Base-by-base conservation (phyloP, 1,284 basidiomycete species). In the Trametes versicolor region DNA sequence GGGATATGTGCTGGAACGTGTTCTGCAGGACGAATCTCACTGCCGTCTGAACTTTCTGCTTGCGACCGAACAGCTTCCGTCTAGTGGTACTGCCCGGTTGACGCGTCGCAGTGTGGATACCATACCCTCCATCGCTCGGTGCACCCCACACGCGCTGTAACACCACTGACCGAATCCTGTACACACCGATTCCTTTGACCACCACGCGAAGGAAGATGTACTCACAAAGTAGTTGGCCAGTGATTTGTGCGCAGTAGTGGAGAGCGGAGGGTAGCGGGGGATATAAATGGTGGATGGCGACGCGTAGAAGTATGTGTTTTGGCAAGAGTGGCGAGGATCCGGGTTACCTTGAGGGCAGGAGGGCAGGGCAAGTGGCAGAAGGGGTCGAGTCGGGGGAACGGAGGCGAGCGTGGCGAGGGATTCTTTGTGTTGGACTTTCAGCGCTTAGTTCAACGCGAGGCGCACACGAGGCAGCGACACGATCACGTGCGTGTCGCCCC, bases 401-500 rank as follows among this genome's bases (percentile, higher is more conserved):
- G 41, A 51, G 48, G 47, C n/a, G n/a, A n/a, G n/a, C n/a, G n/a
- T n/a, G n/a, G n/a, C n/a, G 43, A 47, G 23, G 36, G 61, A 45
- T 58, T 58, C 49, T 52, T 58, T 62, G 56, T 62, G 56, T 61
- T 60, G 50, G 58, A 60, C 50, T 60, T 60, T 34, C 12, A 37
- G 48, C 25, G 23, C 41, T 43, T 43, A 39, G 66, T 65, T 68
- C 43, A 58, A 65, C 66, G 63, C 68, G 63, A 58, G 62, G n/a
- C n/a, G 53, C 49, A 60, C 68, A 70, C 68, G 68, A 67, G 68
- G 68, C 66, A 39, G 39, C 45, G 48, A 62, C 68, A 37, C 68
- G 68, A 50, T 63, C 68, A 70, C 62, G 66, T 70, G 68, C 43
- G n/a, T 32, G n/a, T 50, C 67, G 52, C 62, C 56, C 48, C 61